Conservation (phyloP, 371 early-diverging fungal genomes). For the Rhizopus sp. region DNA sequence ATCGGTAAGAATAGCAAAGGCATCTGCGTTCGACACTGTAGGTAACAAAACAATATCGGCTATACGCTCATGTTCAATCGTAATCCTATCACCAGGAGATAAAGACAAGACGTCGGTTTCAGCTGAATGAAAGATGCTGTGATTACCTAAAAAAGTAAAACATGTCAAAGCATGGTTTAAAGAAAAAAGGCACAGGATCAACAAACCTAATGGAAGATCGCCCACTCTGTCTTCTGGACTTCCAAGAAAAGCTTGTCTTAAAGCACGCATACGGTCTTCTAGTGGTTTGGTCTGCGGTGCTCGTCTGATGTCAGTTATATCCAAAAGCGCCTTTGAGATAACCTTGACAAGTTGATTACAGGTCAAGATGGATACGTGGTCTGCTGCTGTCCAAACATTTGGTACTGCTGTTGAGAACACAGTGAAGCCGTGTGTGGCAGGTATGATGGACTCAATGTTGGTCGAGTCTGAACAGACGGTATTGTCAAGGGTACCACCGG, state of each 20-base stretch:
- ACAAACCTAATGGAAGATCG: constrained; percentile 8
- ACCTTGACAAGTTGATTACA: constrained; percentile 86
- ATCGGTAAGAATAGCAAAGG: constrained; percentile 53
- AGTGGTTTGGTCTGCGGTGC: constrained; percentile 68
- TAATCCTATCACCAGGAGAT: constrained; percentile 27
- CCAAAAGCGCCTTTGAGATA: constrained; percentile 59
- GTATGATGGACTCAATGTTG: constrained; percentile 73
- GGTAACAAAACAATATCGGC: constrained; percentile 30
- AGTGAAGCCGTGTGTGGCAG: constrained; percentile 72
- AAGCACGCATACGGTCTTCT: constrained; percentile 62
- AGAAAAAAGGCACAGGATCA: no score
- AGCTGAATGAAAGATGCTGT: constrained; percentile 21
- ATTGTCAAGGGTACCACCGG: constrained; percentile 89
- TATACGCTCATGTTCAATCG: constrained; percentile 12
- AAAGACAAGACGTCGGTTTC: constrained; percentile 19
- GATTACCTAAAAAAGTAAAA: constrained; percentile 21
- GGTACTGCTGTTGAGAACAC: constrained; percentile 76
- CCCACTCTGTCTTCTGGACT: constrained; percentile 56
- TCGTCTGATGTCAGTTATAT: constrained; percentile 69
- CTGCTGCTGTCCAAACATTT: constrained; percentile 86
- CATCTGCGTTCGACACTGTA: constrained; percentile 40
- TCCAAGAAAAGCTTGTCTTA: constrained; percentile 62
- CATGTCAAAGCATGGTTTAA: neutral
- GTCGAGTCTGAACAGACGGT: constrained; percentile 83
- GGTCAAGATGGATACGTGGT: constrained; percentile 91